phyloP scores from a whole-genome alignment of 192 early-diverging fungal species.

The Coemansia sp. region DNA sequence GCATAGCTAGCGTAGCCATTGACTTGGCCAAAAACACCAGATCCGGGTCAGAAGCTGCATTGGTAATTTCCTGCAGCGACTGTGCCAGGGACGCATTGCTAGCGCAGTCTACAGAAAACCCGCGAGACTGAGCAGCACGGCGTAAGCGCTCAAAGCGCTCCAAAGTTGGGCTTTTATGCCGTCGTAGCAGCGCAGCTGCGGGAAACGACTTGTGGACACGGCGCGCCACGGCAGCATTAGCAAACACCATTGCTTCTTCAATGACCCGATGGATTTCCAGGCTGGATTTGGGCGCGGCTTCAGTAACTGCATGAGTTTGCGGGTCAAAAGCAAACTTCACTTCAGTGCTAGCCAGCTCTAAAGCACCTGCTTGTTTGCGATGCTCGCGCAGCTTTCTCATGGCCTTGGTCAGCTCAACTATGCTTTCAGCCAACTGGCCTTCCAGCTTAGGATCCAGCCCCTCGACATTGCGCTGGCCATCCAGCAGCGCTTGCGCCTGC shows the following conservation, averaged over 20 bases:
- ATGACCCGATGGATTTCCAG: conserved; percentile 72
- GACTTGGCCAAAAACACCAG: conserved; percentile 62
- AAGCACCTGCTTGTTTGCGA: conserved; percentile 59
- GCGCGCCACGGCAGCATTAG: conserved; percentile 66
- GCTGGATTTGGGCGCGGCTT: conserved; percentile 62
- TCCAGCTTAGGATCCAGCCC: conserved; percentile 45
- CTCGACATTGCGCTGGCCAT: conserved; percentile 52
- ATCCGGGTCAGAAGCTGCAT: conserved; percentile 52
- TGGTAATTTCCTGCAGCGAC: conserved; percentile 56
- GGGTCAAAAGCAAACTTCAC: conserved; percentile 70
- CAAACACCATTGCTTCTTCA: conserved; percentile 80
- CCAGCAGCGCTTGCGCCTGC: conserved; percentile 69
- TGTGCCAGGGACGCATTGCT: conserved; percentile 62
- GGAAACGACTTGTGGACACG: conserved; percentile 58
- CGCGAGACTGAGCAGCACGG: conserved; percentile 58
- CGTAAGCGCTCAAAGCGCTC: conserved; percentile 63
- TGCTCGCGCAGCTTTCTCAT: conserved; percentile 59
- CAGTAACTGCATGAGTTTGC: conserved; percentile 57
- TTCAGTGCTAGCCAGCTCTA: conserved; percentile 72
- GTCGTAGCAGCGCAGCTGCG: conserved; percentile 62
- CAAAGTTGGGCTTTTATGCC: conserved; percentile 62
- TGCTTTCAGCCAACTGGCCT: conserved; percentile 36
- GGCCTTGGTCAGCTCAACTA: conserved; percentile 53
- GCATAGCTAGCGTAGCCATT: conserved; percentile 76
- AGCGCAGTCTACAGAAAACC: conserved; percentile 62